Conservation (phyloP, 768 basidiomycete species). For the Lactarius akahatsu region DNA sequence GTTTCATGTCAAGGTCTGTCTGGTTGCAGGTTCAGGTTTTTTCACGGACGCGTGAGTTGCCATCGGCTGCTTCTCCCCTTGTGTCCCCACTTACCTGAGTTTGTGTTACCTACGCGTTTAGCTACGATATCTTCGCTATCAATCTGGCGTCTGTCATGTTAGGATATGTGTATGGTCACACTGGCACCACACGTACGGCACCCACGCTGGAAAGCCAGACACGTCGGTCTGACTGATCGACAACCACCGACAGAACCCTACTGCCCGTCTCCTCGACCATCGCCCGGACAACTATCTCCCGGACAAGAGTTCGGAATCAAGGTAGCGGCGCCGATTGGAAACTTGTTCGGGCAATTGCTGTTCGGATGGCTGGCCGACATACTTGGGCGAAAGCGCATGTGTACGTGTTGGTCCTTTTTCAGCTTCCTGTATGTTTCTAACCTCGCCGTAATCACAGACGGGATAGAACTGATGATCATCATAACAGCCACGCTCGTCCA, state of each 20-base stretch:
- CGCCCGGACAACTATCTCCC: not conserved
- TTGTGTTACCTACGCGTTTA: conserved; percentile 27
- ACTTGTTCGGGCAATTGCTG: conserved; percentile 42
- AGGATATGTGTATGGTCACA: conserved; percentile 69
- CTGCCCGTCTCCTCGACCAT: not conserved
- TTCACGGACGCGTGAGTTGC: conserved; percentile 75
- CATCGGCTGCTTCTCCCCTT: not conserved
- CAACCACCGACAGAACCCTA: not conserved
- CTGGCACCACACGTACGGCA: conserved; percentile 3
- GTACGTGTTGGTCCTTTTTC: conserved; percentile 41
- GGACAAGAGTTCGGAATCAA: conserved; percentile 41
- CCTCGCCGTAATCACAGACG: conserved; percentile 42
- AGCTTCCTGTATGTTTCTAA: not conserved
- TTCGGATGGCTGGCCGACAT: conserved; percentile 48
- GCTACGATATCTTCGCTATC: conserved; percentile 88
- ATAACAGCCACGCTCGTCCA: conserved; percentile 77
- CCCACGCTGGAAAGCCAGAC: not conserved
- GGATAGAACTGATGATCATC: conserved; percentile 77
- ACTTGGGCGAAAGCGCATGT: conserved; percentile 55
- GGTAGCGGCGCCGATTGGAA: conserved; percentile 43
- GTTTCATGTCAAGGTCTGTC: conserved; percentile 50
- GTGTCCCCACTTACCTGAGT: too few species aligned
- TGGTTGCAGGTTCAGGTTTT: conserved; percentile 76
- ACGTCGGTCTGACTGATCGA: not conserved
- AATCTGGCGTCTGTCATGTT: conserved; percentile 82